Conservation (phyloP, 2,329 filamentous ascomycete species). For the Pyrenophora graminea region DNA sequence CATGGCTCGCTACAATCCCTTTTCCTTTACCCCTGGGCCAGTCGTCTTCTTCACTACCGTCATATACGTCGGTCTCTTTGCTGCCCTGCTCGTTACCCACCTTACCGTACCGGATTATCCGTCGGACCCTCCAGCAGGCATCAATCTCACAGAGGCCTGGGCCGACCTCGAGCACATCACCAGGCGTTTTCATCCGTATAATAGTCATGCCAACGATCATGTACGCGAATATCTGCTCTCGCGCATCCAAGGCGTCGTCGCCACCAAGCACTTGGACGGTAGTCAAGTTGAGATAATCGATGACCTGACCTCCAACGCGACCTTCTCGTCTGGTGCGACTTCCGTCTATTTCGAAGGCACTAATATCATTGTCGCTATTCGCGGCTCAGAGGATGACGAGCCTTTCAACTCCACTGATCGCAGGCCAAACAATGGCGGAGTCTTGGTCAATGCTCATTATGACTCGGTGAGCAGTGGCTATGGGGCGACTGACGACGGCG, state of each 20-base stretch:
- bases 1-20: slow-evolving; percentile 49
- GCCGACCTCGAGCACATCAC: slow-evolving; percentile 77
- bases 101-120: slow-evolving; percentile 74
- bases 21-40: slow-evolving; percentile 78
- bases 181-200: slow-evolving; percentile 81
- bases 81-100: slow-evolving; percentile 73
- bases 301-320: slow-evolving; percentile 78
- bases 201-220: slow-evolving; percentile 79
- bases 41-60: slow-evolving; percentile 79
- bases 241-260: slow-evolving; percentile 71
- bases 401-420: slow-evolving; percentile 67
- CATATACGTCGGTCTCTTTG: slow-evolving; percentile 77
- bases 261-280: slow-evolving; percentile 54
- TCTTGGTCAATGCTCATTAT: slow-evolving; percentile 93
- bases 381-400: slow-evolving; percentile 72
- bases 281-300: slow-evolving; percentile 71
- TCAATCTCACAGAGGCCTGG: slow-evolving; percentile 88
- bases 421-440: slow-evolving; percentile 67
- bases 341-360: slow-evolving; percentile 87
- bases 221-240: slow-evolving; percentile 76
- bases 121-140: slow-evolving; percentile 59
- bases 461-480: slow-evolving; percentile 91
- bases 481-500: slow-evolving; percentile 91
- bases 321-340: slow-evolving; percentile 59
- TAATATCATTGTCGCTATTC: slow-evolving; percentile 90